These are phyloP conservation scores for Leccinum pachyderme DNA, from an alignment of 1,284 basidiomycete genomes.

Conservation along the genomic window DNA sequence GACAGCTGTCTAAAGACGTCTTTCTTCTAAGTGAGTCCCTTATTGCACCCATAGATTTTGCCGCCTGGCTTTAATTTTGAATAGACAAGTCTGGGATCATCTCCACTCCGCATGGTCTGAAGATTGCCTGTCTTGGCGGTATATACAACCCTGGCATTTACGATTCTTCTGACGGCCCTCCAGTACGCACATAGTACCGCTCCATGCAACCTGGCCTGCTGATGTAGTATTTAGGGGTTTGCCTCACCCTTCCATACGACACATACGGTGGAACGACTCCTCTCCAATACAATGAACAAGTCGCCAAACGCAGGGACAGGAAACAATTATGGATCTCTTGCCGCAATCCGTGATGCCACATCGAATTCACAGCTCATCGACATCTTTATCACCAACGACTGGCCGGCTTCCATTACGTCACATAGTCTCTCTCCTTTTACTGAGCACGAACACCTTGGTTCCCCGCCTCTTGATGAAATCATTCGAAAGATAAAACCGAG, in stretches of 20 bases:
- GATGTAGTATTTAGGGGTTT: slow-evolving; percentile 51
- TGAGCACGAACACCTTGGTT: slow-evolving; percentile 45
- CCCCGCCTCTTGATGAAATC: slow-evolving; percentile 65
- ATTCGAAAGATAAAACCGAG: slow-evolving; percentile 66
- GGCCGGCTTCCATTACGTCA: slow-evolving; percentile 70
- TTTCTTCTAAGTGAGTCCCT: slow-evolving; percentile 74
- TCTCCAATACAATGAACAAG: slow-evolving; percentile 62
- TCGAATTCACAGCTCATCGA: slow-evolving; percentile 71
- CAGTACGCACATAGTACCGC: slow-evolving; percentile 42
- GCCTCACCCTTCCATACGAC: slow-evolving; percentile 69
- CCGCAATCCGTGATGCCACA: slow-evolving; percentile 60
- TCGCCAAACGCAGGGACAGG: slow-evolving; percentile 35
- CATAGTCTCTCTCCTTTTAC: slow-evolving; percentile 56
- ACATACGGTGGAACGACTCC: slow-evolving; percentile 68
- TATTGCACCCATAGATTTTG: background rate
- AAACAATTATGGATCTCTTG: slow-evolving; percentile 61
- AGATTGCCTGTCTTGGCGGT: slow-evolving; percentile 85
- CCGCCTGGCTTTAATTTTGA: slow-evolving; percentile 1
- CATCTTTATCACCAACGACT: slow-evolving; percentile 78
- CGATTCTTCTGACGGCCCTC: slow-evolving; percentile 52
- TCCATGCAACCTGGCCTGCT: background rate
- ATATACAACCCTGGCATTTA: slow-evolving; percentile 66
- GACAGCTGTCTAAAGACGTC: slow-evolving; percentile 79
- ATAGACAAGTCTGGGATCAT: slow-evolving; percentile 82
- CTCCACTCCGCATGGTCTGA: slow-evolving; percentile 80